Percentiles rank a stretch among this genome's conserved stretches.
Conservation (phyloP, 176 grass and related monocot species). For the Rhynchospora pubera region DNA sequence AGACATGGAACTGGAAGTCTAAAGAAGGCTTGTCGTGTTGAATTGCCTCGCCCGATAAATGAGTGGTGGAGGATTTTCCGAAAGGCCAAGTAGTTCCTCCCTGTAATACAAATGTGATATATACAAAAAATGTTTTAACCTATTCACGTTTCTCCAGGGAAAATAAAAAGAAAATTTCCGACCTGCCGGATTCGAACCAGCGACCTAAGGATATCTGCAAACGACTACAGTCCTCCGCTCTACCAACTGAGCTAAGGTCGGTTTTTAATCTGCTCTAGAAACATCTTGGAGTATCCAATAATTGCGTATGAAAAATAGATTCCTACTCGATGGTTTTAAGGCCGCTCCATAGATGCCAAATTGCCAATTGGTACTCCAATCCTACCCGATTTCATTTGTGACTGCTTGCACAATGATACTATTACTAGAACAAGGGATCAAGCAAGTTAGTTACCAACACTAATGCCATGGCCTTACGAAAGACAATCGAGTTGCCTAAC, state of each 20-base stretch:
- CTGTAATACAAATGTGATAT: background rate
- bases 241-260: slow-evolving; percentile 98
- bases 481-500: background rate
- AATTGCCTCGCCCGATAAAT: background rate
- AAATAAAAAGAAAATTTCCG: background rate
- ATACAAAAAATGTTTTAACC: too few relatives aligned
- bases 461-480: background rate
- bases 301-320: too few relatives aligned
- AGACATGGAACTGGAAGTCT: background rate
- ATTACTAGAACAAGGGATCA: background rate
- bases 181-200: slow-evolving; percentile 94
- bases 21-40: slow-evolving; percentile 1
- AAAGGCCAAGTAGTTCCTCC: background rate
- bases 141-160: background rate
- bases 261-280: background rate
- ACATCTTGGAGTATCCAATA: background rate
- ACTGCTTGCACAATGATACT: background rate
- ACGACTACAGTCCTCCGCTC: slow-evolving; percentile 87
- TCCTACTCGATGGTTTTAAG: too few relatives aligned
- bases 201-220: slow-evolving; percentile 74
- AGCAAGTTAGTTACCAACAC: background rate
- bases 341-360: too few relatives aligned
- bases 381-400: background rate
- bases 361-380: background rate
- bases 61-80: background rate